Evolutionary conservation across 2,329 filamentous ascomycete species (phyloP), one percentile per base, ranked within the genome.

Genomic region (Claviceps pazoutovae): DNA sequence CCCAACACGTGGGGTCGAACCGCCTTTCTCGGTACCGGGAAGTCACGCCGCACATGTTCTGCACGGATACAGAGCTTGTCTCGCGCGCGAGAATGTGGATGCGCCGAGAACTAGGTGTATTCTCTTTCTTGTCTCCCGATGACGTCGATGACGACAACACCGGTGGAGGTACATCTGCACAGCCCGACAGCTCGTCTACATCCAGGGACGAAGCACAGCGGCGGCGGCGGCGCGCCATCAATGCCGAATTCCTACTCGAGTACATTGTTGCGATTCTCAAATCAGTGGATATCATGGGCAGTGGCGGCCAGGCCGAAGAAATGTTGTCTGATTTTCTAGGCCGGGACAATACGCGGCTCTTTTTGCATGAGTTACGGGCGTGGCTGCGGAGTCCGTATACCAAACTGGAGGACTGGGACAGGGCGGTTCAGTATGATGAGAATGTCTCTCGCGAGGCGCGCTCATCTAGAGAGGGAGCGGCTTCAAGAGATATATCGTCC

Each of bases 231-330:
- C 30, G 53, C 8, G 53, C 45, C 11, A 49, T 50, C 41, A 91
- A 90, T 60, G 79, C 84, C 7, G 89, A 95, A 61, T 95, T 90
- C 56, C 66, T 96, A 11, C 75, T 96, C 9, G 87, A 94, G 61
- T 95, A 94, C 64, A 80, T 95, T 50, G 69, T 96, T 42, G 84
- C 85, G 9, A 85, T 96, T 21, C 68, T 96, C 53, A 90, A 87
- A 64, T 87, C 82, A 0, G 80, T 93, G 16, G 88, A 95, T 61
- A 74, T 90, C 4, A 88, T 88, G 66, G 86, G 81, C 4, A 87
- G 84, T 55, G 76, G 77, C 41, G 89, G 88, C 0, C 80, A 86
- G 59, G 88, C 88, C 0, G 87, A 93, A 63, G 81, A 87, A 43
- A 76, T 95, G 67, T 65, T 96, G 39, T 71, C 79, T 21, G 87